A percentile compares a stretch with the other conserved stretches of the same genome.
phyloP scores from a whole-genome alignment of 2,329 filamentous ascomycete species.

The Aspergillus brunneoviolaceus region DNA sequence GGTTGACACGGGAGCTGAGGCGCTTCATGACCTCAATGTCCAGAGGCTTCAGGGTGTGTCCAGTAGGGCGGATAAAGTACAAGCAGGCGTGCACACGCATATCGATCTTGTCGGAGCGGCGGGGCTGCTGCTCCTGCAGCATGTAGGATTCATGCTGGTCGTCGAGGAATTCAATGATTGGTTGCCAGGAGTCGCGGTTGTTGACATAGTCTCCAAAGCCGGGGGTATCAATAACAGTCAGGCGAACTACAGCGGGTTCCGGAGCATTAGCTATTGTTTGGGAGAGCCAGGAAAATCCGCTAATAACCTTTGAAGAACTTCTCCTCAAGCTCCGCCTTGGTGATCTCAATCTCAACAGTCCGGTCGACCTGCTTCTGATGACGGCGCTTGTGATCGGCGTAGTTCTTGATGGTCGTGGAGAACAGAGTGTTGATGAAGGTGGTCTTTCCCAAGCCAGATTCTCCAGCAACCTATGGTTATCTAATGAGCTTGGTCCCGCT shows the following conservation, averaged over 20 bases:
- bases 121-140: constrained; percentile 99
- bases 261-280: constrained; percentile 18
- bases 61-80: constrained; percentile 98
- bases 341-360: constrained; percentile 99
- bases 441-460: constrained; percentile 97
- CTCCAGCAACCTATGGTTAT: constrained; percentile 77
- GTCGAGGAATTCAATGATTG: constrained; percentile 99
- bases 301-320: constrained; percentile 98
- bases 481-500: constrained; percentile 26
- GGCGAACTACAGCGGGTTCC: constrained; percentile 65
- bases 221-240: constrained; percentile 98
- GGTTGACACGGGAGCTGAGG: constrained; percentile 93
- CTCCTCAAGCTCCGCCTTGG: constrained; percentile 98
- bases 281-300: not conserved
- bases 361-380: constrained; percentile 99
- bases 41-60: constrained; percentile 96
- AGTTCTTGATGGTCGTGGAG: constrained; percentile 99
- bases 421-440: constrained; percentile 99
- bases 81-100: constrained; percentile 97
- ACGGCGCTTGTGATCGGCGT: constrained; percentile 98
- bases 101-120: constrained; percentile 97
- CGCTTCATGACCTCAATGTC: constrained; percentile 99
- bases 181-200: constrained; percentile 99
- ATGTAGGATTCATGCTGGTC: constrained; percentile 99
- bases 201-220: constrained; percentile 99